Evolutionary conservation across 345 rosid species (phyloP), one percentile per base, ranked within the genome.

Genomic region (Eucalyptus cladocalyx): DNA sequence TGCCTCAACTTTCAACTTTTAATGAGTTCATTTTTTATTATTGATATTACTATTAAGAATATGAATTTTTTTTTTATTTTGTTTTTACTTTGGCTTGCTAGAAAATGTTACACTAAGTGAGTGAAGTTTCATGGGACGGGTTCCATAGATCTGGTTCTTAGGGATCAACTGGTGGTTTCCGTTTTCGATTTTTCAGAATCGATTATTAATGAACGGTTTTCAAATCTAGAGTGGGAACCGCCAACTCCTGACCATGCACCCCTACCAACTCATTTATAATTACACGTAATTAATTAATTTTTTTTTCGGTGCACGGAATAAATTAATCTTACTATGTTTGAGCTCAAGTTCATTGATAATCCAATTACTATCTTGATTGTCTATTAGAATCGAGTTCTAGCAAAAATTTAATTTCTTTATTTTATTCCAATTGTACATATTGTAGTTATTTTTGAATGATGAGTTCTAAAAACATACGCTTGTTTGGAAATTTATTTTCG

Each of bases 161-260:
- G 0, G 24, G 4, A 53, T 5, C 24, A 21, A 8, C 2, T 0
- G 2, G 10, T 53, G 24, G 24, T 19, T 53, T 53, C 2, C 1
- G 5, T 0, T 53, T 53, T 0, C 2, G 2, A 19, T 19, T 53
- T 53, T 53, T 53, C 1, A 5, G 10, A 19, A 53, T 53, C 8
- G 10, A 53, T 19, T 53, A 0, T 53, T 53, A 8, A 53, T 53
- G 58, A 2, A 4, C 11, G 2, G 5, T 53, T 53, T 2, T 53
- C 1, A 53, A 53, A 8, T 53, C 23, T 2, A 53, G 24, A 53
- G 24, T 53, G 10, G 4, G 5, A 53, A 53, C 1, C 5, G 4
- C 4, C 1, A 1, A 53, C 2, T 8, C 4, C n/a, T n/a, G n/a
- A n/a, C n/a, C n/a, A n/a, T n/a, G n/a, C 24, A 1, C 5, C 4